Base-by-base conservation (phyloP, 768 basidiomycete species). In the Sarcodon sp. region DNA sequence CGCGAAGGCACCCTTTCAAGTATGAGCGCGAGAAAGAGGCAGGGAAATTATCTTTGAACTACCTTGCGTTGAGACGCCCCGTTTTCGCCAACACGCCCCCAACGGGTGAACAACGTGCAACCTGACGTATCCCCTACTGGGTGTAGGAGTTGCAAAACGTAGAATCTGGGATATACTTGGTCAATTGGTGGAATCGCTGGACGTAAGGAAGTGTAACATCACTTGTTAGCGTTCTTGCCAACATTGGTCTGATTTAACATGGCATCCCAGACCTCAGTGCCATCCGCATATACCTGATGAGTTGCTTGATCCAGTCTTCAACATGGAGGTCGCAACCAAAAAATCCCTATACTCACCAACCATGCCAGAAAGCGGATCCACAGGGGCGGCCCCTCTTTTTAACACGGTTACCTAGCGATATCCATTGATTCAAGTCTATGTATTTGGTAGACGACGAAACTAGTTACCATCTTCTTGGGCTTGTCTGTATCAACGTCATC, bases 181-280 rank as follows among this genome's bases (percentile, higher is more conserved):
- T 41, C 27, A 7, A 27, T 7, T 41, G 13, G 13, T 9, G 16
- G 8, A 13, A 15, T 16, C 27, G 7, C 2, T 41, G 8, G n/a
- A 39, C 12, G 21, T 16, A 21, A 27, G 45, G n/a, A 27, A 31
- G 34, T 3, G 27, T 15, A 33, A 39, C 18, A 15, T 49, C 61
- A 77, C 75, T 79, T 78, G 57, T 67, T 67, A 36, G 63, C 62
- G 55, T 77, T 77, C 35, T 64, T 66, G 38, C 68, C 69, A 44
- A 78, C 66, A 51, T 77, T 68, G 1, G 77, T 78, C 55, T 78
- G 77, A 57, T 78, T 79, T 47, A 78, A 67, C 73, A 76, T 78
- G 35, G 76, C 76, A 55, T 79, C 77, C 75, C 75, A 79, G 9
- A 68, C 63, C 11, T 57, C 60, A 44, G 70, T 69, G 4, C 50